Evolutionary conservation across 2,329 filamentous ascomycete species (phyloP), one percentile per base, ranked within the genome.

Genomic region (Escovopsis weberi): DNA sequence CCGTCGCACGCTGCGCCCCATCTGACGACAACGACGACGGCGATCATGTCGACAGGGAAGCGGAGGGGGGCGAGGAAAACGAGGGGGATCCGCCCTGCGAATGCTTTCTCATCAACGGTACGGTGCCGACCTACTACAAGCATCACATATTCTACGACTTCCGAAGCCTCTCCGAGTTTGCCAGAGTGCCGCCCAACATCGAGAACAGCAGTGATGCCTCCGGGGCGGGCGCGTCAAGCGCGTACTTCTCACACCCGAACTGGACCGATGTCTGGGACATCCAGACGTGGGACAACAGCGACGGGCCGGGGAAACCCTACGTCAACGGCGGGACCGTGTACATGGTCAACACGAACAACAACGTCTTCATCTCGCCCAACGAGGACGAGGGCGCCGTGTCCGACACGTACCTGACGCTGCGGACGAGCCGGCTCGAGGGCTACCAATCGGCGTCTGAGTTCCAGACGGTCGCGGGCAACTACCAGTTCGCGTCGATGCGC

Each of bases 121-220:
- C 61, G 11, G 59, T 58, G 38, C 53, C 60, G 23, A 51, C 53
- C 33, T 72, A 64, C 55, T 73, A 68, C 50, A 55, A 59, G 12
- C 55, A 59, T 15, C 70, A 70, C 51, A 50, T 55, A 33, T 73
- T 74, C 56, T 69, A 66, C 48, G 70, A 74, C 53, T 74, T 71
- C 48, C 59, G 69, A 38, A 55, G 54, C 34, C 61, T 69, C 23
- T 36, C 54, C 2, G 49, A 65, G 26, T 62, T 67, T 43, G 65
- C 63, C 3, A 48, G 53, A 37, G 57, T 62, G 8, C 62, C 66
- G 1, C 41, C 51, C 7, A 49, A 56, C 38, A 49, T 65, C 40
- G 40, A 42, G 4, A 54, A 60, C 43, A 37, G 47, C n/a, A 45
- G 52, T 4, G 43, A 50, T 23, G 60, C 51, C 44, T 40, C 56